Evolutionary conservation across 805 yeast genomes (phyloP).

Genomic region (Saturnispora galanensis): DNA sequence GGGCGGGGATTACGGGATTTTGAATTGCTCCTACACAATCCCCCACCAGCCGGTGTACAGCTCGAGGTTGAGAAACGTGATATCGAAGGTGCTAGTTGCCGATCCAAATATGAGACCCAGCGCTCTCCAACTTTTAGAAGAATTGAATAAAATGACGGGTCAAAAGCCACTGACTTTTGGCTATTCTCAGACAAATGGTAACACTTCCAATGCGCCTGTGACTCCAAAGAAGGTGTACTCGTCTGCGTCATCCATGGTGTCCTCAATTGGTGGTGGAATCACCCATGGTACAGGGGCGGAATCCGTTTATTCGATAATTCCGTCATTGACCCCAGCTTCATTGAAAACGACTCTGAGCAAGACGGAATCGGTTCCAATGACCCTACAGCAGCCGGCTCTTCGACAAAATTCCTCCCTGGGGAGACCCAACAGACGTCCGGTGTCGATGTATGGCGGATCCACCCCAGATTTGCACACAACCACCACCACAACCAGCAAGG

Average conservation of each 20-base stretch:
- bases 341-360: background rate
- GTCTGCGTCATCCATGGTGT: constrained; percentile 4
- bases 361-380: too few relatives aligned
- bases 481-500: background rate
- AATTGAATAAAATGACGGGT: constrained; percentile 52
- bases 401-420: background rate
- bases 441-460: constrained; percentile 8
- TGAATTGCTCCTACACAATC: constrained; percentile 43
- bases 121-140: constrained; percentile 60
- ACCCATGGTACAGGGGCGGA: background rate
- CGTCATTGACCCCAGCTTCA: background rate
- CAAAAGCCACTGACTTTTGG: constrained; percentile 27
- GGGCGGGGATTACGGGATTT: constrained; percentile 52
- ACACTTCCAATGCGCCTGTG: background rate
- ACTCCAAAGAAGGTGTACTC: constrained; percentile 1
- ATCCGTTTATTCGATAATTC: constrained; percentile 1
- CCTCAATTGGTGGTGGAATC: background rate
- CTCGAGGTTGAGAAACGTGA: constrained; percentile 51
- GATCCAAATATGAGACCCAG: constrained; percentile 69
- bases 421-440: constrained; percentile 5
- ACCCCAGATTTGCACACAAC: constrained; percentile 1
- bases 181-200: background rate
- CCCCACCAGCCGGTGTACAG: constrained; percentile 52
- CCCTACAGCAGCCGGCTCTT: too few relatives aligned
- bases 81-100: constrained; percentile 48